Base-by-base conservation (phyloP, 2,329 filamentous ascomycete genomes). In the Arthrinium phaeospermum region DNA sequence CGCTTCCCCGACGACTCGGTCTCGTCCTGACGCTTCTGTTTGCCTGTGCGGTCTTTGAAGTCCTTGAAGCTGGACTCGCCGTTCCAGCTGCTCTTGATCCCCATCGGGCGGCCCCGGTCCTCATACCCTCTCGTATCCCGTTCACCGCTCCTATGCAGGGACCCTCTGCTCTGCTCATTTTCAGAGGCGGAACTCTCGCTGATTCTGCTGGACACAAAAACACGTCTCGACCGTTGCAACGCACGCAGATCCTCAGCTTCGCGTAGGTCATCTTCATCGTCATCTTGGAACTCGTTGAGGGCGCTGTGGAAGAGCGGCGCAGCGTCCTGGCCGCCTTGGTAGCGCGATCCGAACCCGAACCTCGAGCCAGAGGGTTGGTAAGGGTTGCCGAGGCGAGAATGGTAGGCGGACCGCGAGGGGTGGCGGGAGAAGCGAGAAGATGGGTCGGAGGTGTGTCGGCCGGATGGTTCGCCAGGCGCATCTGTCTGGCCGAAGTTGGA, bases 241-340 rank as follows among this genome's bases (percentile, higher is more conserved):
- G 96, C 96, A 82, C 95, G 97, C 76, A 96, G 91, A 82, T 98
- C 96, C n/a, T 95, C 95, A 46, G 96, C 94, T 80, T 98, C 96
- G 71, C 94, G 92, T 82, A 98, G 95, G 77, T 94, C 93, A 80
- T 96, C 95, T 74, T 98, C 96, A 75, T 98, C 95, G 79, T 97
- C 94, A 82, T 98, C 95, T 74, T 93, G 91, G 75, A 97, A 96
- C 79, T 97, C 94, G 81, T 98, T 95, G 22, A 95, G 90, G 5
- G 94, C 92, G 79, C 94, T 97, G 82, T 96, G 95, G 82, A 99
- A 98, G n/a, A 99, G 87, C 71, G 96, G 96, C 13, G 96, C 96
- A 76, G 96, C 95, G 76, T 95, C 93, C 72, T 94, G 92, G 27
- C 87, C 86, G 64, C 90, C 87, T 5, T 92, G 89, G 73, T 93